Percentiles rank a stretch among this genome's conserved stretches.
These are phyloP conservation scores for Russula earlei DNA, from an alignment of 768 basidiomycete species.

Conservation along the genomic window DNA sequence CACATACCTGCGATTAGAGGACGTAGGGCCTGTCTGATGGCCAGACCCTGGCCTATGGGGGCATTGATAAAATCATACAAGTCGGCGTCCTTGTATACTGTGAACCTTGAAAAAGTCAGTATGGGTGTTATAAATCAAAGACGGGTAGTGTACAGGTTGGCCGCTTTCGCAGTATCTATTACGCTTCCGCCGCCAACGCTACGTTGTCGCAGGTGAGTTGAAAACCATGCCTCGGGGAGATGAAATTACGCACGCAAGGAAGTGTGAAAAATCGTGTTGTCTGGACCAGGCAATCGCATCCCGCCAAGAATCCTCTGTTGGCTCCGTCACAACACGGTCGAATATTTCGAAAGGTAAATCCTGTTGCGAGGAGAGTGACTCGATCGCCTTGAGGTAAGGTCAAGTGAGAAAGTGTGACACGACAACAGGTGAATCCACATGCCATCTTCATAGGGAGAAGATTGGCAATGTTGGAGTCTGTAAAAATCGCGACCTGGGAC, in stretches of 20 bases:
- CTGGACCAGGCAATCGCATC: slow-evolving; percentile 85
- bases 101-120: slow-evolving; percentile 44
- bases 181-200: slow-evolving; percentile 91
- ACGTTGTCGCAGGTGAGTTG: not conserved
- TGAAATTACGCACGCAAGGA: slow-evolving; percentile 57
- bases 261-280: slow-evolving; percentile 84
- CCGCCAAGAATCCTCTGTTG: slow-evolving; percentile 84
- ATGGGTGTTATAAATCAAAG: not conserved
- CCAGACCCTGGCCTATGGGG: slow-evolving; percentile 85
- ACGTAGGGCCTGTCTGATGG: slow-evolving; percentile 60
- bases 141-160: slow-evolving; percentile 56
- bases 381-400: slow-evolving; percentile 45
- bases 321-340: slow-evolving; percentile 77
- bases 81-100: slow-evolving; percentile 86
- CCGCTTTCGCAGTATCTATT: slow-evolving; percentile 93
- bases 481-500: slow-evolving; percentile 84
- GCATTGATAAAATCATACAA: slow-evolving; percentile 97
- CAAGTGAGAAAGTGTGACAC: not conserved
- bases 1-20: slow-evolving; percentile 74
- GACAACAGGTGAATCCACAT: slow-evolving; percentile 23
- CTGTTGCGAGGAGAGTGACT: slow-evolving; percentile 67
- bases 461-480: slow-evolving; percentile 77
- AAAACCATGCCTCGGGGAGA: not conserved
- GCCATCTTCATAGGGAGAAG: slow-evolving; percentile 78
- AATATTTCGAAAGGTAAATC: slow-evolving; percentile 76